Evolutionary conservation across 768 basidiomycete species (phyloP).

Genomic region (Amanita subjunquillea): DNA sequence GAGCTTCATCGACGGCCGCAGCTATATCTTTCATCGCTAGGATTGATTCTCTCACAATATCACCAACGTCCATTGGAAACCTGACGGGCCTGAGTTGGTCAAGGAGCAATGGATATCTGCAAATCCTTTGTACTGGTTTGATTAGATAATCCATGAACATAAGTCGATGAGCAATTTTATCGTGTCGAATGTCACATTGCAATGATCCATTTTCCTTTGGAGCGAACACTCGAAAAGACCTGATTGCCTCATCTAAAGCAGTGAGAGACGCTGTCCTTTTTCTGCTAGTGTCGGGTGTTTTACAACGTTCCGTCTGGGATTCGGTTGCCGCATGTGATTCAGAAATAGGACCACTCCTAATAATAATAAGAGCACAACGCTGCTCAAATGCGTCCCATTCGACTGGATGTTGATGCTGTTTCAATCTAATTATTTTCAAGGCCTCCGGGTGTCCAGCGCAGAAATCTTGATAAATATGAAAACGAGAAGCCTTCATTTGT

Average conservation of each 20-base stretch:
- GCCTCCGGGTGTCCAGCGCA: conserved; percentile 85
- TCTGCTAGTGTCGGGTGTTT: conserved; percentile 15
- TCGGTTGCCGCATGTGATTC: conserved; percentile 5
- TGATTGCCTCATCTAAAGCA: conserved; percentile 36
- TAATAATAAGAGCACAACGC: conserved; percentile 51
- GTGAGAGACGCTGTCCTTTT: conserved; percentile 40
- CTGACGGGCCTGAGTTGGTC: conserved; percentile 47
- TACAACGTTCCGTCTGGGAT: conserved; percentile 4
- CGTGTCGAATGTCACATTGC: conserved; percentile 15
- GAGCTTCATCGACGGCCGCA: conserved; percentile 72
- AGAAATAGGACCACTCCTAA: conserved; percentile 10
- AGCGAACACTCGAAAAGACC: conserved; percentile 24
- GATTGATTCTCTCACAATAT: conserved; percentile 41
- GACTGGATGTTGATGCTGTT: conserved; percentile 46
- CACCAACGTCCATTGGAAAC: conserved; percentile 18
- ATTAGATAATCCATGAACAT: conserved; percentile 85
- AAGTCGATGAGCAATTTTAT: conserved; percentile 31
- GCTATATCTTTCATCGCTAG: conserved; percentile 72
- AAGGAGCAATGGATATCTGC: conserved; percentile 88
- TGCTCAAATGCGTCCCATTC: conserved; percentile 86
- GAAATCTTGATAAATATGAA: conserved; percentile 75
- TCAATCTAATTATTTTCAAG: conserved; percentile 57
- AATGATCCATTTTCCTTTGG: conserved; percentile 22
- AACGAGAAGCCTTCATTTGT: conserved; percentile 51
- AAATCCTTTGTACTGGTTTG: conserved; percentile 93